Evolutionary conservation across 768 basidiomycete genomes (phyloP).

Genomic region (Boletellus ananas): DNA sequence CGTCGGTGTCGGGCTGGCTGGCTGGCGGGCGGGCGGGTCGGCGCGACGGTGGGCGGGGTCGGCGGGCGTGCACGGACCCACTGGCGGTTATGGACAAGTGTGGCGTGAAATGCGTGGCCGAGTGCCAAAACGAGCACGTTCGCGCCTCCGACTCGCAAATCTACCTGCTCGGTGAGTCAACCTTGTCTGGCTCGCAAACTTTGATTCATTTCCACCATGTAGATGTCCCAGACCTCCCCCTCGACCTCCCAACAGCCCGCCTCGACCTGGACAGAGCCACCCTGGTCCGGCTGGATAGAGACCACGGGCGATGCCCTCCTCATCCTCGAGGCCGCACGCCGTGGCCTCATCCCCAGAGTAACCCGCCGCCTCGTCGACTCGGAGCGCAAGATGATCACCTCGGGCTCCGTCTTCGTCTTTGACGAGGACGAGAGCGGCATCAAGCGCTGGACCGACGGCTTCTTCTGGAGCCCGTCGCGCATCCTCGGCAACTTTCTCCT

Average conservation of each 20-base stretch:
- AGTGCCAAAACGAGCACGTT: slow-evolving; percentile 34
- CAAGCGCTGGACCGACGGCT: slow-evolving; percentile 98
- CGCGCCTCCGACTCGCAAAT: slow-evolving; percentile 56
- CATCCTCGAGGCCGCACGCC: slow-evolving; percentile 89
- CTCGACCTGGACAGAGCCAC: slow-evolving; percentile 77
- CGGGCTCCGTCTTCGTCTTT: slow-evolving; percentile 94
- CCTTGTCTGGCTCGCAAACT: slow-evolving; percentile 52
- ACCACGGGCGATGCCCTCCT: slow-evolving; percentile 94
- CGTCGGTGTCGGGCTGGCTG: too few relatives aligned
- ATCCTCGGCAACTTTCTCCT: slow-evolving; percentile 94
- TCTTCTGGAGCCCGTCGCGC: slow-evolving; percentile 90
- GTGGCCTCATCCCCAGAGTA: slow-evolving; percentile 87
- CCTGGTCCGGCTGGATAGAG: slow-evolving; percentile 93
- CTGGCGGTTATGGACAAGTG: slow-evolving; percentile 28
- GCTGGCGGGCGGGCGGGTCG: background rate
- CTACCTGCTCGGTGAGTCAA: slow-evolving; percentile 67
- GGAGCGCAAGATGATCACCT: slow-evolving; percentile 89
- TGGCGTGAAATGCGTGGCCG: slow-evolving; percentile 29
- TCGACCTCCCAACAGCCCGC: slow-evolving; percentile 33
- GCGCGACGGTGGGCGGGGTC: background rate
- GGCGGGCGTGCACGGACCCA: slow-evolving; percentile 25
- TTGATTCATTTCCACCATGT: slow-evolving; percentile 30
- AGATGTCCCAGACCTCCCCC: slow-evolving; percentile 31
- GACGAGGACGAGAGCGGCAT: slow-evolving; percentile 97
- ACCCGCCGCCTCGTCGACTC: slow-evolving; percentile 89